Evolutionary conservation across 2,329 filamentous ascomycete species (phyloP).

Genomic region (Penicillium occitanis): DNA sequence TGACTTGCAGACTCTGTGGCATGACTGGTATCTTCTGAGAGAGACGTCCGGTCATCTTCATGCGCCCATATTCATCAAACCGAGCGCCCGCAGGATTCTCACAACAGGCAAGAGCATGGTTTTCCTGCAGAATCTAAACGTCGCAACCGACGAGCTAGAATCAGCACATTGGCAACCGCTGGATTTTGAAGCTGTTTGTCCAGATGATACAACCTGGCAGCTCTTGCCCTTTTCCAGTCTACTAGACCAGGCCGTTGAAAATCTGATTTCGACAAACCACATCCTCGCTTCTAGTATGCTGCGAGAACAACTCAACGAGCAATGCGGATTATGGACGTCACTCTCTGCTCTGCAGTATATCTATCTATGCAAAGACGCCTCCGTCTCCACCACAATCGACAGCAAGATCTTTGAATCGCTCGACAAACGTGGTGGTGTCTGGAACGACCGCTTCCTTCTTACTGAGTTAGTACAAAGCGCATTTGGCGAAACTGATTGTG

Average conservation of each 20-base stretch:
- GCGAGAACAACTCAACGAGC: slow-evolving; percentile 64
- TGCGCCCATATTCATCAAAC: slow-evolving; percentile 72
- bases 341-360: slow-evolving; percentile 68
- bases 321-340: slow-evolving; percentile 65
- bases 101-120: slow-evolving; percentile 85
- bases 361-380: slow-evolving; percentile 75
- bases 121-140: slow-evolving; percentile 71
- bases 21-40: slow-evolving; percentile 68
- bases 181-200: slow-evolving; percentile 31
- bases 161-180: slow-evolving; percentile 38
- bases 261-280: slow-evolving; percentile 76
- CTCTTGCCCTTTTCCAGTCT: slow-evolving; percentile 59
- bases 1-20: slow-evolving; percentile 70
- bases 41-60: slow-evolving; percentile 58
- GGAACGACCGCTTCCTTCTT: slow-evolving; percentile 79
- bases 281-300: slow-evolving; percentile 67
- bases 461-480: slow-evolving; percentile 75
- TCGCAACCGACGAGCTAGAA: slow-evolving; percentile 31
- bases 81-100: slow-evolving; percentile 71
- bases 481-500: slow-evolving; percentile 54
- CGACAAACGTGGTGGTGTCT: slow-evolving; percentile 59
- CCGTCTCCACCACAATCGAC: slow-evolving; percentile 64
- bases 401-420: slow-evolving; percentile 72
- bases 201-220: slow-evolving; percentile 40
- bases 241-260: slow-evolving; percentile 68